A percentile compares a stretch with the other conserved stretches of the same genome.
These are phyloP conservation scores for Dryas octopetala DNA, from an alignment of 306 rosid genomes.

Conservation along the genomic window DNA sequence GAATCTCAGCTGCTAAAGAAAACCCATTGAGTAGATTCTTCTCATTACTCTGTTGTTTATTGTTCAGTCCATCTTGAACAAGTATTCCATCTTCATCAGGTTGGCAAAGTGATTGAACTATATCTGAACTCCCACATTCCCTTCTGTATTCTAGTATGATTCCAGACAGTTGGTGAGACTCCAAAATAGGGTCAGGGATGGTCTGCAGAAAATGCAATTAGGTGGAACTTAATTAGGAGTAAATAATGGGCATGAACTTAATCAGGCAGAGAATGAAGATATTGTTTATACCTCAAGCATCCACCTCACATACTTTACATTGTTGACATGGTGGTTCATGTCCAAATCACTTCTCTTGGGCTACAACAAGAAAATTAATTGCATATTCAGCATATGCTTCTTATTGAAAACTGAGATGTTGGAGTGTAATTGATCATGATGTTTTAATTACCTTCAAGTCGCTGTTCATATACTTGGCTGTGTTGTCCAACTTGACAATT, in stretches of 20 bases:
- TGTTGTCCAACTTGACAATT: constrained; percentile 66
- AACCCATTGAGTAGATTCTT: constrained; percentile 51
- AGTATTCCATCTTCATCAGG: constrained; percentile 68
- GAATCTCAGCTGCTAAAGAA: constrained; percentile 59
- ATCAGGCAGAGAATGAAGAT: neutral
- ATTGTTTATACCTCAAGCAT: constrained; percentile 72
- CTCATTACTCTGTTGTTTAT: constrained; percentile 38
- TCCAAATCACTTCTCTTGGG: constrained; percentile 88
- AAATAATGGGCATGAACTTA: neutral
- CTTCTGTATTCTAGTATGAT: constrained; percentile 74
- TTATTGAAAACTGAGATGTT: neutral
- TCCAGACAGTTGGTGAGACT: constrained; percentile 61
- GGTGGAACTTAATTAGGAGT: constrained; percentile 1
- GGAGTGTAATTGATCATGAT: constrained; percentile 7
- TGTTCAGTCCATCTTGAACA: constrained; percentile 30
- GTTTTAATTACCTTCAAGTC: constrained; percentile 53
- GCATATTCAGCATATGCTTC: constrained; percentile 24
- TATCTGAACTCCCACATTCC: constrained; percentile 79
- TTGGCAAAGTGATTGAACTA: constrained; percentile 75
- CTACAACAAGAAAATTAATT: constrained; percentile 40
- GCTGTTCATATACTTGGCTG: constrained; percentile 62
- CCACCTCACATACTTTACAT: constrained; percentile 87
- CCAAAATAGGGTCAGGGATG: constrained; percentile 64
- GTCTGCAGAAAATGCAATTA: constrained; percentile 43
- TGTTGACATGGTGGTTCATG: constrained; percentile 94